These are phyloP conservation scores for Blyttiomyces sp. DNA, from an alignment of 371 early-diverging fungal genomes.

Conservation along the genomic window DNA sequence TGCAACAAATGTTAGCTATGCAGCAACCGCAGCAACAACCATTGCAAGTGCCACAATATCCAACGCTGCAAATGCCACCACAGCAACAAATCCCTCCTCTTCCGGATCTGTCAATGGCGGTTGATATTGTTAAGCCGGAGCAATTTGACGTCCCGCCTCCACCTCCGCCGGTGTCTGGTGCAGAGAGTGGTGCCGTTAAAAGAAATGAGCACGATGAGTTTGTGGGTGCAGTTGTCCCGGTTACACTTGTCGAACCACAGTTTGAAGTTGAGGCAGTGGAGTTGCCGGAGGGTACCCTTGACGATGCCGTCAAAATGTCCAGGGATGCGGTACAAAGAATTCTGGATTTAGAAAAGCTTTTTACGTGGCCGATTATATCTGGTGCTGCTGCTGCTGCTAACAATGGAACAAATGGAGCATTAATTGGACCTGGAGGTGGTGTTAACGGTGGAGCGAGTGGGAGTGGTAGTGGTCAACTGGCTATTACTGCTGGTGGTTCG, in stretches of 20 bases:
- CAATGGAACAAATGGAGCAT: background rate
- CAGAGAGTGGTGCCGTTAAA: background rate
- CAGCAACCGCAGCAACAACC: background rate
- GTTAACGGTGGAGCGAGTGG: too few relatives aligned
- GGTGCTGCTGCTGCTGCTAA: conserved; percentile 1
- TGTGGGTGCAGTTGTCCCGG: background rate
- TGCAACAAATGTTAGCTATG: background rate
- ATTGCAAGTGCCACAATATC: too few relatives aligned
- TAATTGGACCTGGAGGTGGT: background rate
- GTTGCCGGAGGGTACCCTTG: background rate
- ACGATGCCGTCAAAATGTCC: conserved; percentile 1
- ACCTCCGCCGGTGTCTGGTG: background rate
- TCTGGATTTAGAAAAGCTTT: conserved; percentile 16
- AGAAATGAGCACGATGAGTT: background rate
- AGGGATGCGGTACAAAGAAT: conserved; percentile 27
- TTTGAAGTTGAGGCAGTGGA: background rate
- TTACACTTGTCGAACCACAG: background rate
- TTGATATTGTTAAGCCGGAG: too few relatives aligned
- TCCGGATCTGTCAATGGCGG: too few relatives aligned
- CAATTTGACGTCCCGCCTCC: too few relatives aligned
- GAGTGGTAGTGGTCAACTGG: too few relatives aligned
- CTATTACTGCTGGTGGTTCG: too few relatives aligned
- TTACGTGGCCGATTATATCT: background rate
- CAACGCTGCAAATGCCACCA: too few relatives aligned
- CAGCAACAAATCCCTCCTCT: too few relatives aligned